These are phyloP conservation scores for Komagataella pastoris DNA, from an alignment of 805 yeast genomes.

Conservation along the genomic window DNA sequence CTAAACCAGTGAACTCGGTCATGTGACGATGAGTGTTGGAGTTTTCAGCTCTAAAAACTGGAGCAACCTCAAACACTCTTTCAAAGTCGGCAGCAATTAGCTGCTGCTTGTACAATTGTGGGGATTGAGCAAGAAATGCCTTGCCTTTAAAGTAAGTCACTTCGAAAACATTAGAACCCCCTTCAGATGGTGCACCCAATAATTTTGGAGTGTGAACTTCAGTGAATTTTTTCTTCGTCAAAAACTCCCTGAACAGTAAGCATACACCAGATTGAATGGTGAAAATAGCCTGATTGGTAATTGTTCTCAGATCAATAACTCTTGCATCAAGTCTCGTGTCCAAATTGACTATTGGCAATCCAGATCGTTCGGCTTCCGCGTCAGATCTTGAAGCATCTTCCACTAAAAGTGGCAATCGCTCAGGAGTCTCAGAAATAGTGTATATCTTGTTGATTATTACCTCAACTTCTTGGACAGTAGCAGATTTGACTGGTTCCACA, in stretches of 20 bases:
- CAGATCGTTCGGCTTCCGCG: conserved; percentile 83
- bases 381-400: conserved; percentile 97
- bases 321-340: conserved; percentile 94
- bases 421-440: conserved; percentile 80
- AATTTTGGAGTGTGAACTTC: conserved; percentile 96
- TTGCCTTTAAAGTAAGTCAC: conserved; percentile 84
- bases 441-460: conserved; percentile 61
- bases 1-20: conserved; percentile 97
- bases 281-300: conserved; percentile 95
- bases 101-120: conserved; percentile 96
- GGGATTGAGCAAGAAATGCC: conserved; percentile 95
- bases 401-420: conserved; percentile 82
- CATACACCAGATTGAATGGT: conserved; percentile 86
- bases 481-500: conserved; percentile 76
- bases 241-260: conserved; percentile 78
- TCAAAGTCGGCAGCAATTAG: conserved; percentile 97
- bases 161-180: conserved; percentile 95
- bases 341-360: conserved; percentile 86
- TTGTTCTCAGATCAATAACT: conserved; percentile 93
- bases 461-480: conserved; percentile 87
- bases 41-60: conserved; percentile 98
- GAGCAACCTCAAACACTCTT: conserved; percentile 90
- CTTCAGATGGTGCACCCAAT: conserved; percentile 92
- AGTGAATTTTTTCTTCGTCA: conserved; percentile 51
- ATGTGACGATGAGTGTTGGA: conserved; percentile 98